Evolutionary conservation across 2,329 filamentous ascomycete genomes (phyloP), one percentile per base, ranked within the genome.

Genomic region (Diaporthe destruens): DNA sequence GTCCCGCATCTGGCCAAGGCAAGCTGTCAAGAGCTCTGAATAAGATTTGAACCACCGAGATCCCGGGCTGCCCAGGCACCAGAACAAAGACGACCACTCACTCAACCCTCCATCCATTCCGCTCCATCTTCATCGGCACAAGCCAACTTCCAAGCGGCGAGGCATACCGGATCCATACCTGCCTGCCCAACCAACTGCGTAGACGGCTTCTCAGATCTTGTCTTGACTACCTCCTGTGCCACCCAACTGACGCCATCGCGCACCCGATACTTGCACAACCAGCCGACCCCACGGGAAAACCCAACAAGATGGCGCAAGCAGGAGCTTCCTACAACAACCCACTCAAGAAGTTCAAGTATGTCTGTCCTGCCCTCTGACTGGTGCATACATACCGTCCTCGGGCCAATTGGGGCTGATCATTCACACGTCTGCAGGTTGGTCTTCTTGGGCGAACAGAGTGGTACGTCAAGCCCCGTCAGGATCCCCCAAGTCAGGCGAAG

Each of bases 291-390:
- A 75, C 74, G 71, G 74, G 74, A 74, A 72, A 71, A 73, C 63
- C 76, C 75, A 79, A 81, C 84, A 90, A 82, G 82, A 98, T 98
- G 95, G 94, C 95, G 84, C 91, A 94, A 85, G 86, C 91, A 79
- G 84, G 91, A 80, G 94, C 93, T 84, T 94, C 94, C 76, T 99
- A 98, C 89, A 98, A 97, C 84, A 98, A 98, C 88, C 96, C 96
- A 80, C 88, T 99, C 86, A 99, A 99, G 93, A 99, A 99, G 86
- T 99, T 98, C 93, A 99, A 99, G 95, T 98, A 88, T 73, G 85
- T 71, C 18, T 4, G n/a, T 29, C 47, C 32, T 32, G 32, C 65
- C 56, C 65, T 3, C 3, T n/a, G 34, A 11, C 34, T 44, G 16
- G 2, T 74, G 80, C 79, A 34, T 70, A 47, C 79, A 34, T 70